Base-by-base conservation (phyloP, 306 rosid species). In the Trifolium repens region DNA sequence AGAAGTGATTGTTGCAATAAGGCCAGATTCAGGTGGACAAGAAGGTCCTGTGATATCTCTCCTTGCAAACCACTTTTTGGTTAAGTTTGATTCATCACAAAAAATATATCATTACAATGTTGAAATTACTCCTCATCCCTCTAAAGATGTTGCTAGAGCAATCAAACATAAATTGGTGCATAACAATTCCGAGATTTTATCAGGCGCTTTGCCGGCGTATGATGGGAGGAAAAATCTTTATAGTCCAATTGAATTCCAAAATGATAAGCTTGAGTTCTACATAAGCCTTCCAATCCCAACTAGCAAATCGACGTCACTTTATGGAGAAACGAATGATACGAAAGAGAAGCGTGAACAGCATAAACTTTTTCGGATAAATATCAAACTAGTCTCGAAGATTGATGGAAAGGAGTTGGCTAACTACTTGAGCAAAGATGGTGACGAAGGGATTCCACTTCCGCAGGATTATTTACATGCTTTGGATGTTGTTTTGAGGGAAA, bases 381-480 rank as follows among this genome's bases (percentile, higher is more conserved):
- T 96, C 67, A 96, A 87, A 79, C 89, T 92, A 22, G 98, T 92
- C 47, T 92, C 99, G 0, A 96, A 92, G 83, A 64, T 96, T 37
- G 84, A 88, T 71, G 99, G 93, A 66, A 85, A 84, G 74, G 93
- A 88, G 76, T 82, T 96, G 78, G 78, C 43, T 80, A 87, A 78
- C 50, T 96, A 90, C 87, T 75, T 96, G 85, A 84, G 80, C 85
- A 92, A 88, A 72, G 96, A 89, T 50, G 96, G 88, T 44, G 93
- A 92, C 55, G 91, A 90, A 12, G 89, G 98, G 98, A 74, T 77
- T 72, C 99, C 99, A 27, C 84, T 96, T 70, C 99, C 99, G 39
- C 99, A 96, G 83, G 98, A 96, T 77, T 96, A 92, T 80, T 92
- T 96, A 50, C 99, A 96, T 81, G 98, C 99, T 63, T 82, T 96